Evolutionary conservation across 2,329 filamentous ascomycete species (phyloP), one percentile per base, ranked within the genome.

Genomic region (Colletotrichum falcatum): DNA sequence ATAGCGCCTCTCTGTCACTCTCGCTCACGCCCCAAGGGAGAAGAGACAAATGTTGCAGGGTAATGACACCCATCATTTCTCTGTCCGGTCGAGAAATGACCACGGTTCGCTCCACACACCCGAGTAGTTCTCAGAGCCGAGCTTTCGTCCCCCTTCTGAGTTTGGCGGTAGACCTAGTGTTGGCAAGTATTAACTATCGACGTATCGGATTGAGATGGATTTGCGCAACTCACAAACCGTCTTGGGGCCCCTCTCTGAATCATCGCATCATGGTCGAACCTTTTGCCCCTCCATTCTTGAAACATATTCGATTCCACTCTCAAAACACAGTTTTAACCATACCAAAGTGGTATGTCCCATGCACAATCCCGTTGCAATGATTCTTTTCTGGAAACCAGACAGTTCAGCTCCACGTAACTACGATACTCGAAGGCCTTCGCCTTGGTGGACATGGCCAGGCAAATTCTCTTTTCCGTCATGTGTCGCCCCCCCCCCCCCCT

Each of bases 241-340:
- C 63, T 20, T 42, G 56, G 51, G n/a, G 58, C 48, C 46, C 66
- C 33, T n/a, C 7, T n/a, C 61, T 48, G 67, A 71, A 71, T 68
- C 68, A 68, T 71, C 58, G 68, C 64, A 71, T 63, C 68, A 71
- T 68, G 53, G 64, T 54, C 64, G 49, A 30, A 59, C 60, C 58
- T 62, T 53, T 44, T 23, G 20, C 53, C 44, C 64, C 64, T 44
- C 65, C 48, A 20, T 63, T 42, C 48, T 39, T 63, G 68, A 63
- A 68, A 67, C 65, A 71, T 59, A 63, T 28, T 62, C 20, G 37
- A 44, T 68, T 59, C 39, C 59, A 59, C 48, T 63, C 59, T 46
- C 64, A 59, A 68, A 62, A 67, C 53, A 68, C 46, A 26, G 35
- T 16, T 46, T 54, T 60, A 61, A 71, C 55, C 30, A 35, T 49